These are phyloP conservation scores for Geotrichum siamense DNA, from an alignment of 1,139 yeast genomes.

Conservation along the genomic window DNA sequence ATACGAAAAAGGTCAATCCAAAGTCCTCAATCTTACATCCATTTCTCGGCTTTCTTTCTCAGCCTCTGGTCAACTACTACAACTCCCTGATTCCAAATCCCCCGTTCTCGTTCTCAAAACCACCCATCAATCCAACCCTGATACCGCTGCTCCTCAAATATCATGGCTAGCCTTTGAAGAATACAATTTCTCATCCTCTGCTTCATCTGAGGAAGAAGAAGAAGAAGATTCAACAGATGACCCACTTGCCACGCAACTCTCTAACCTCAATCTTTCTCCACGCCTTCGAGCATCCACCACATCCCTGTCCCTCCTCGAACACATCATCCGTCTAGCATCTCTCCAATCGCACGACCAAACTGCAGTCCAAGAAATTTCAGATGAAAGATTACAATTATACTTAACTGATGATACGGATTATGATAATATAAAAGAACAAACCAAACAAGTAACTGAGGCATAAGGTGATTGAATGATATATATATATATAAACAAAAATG, in stretches of 20 bases:
- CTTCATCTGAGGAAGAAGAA: constrained; percentile 21
- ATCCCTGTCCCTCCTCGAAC: constrained; percentile 58
- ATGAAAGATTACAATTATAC: constrained; percentile 60
- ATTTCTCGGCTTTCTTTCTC: constrained; percentile 58
- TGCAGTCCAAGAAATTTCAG: constrained; percentile 50
- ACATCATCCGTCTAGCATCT: constrained; percentile 53
- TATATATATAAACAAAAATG: too few species aligned
- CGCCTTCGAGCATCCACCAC: constrained; percentile 1
- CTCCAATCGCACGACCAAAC: constrained; percentile 57
- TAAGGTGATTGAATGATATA: too few species aligned
- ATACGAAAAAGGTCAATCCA: constrained; percentile 35
- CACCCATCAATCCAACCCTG: constrained; percentile 24
- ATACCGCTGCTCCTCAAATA: constrained; percentile 20
- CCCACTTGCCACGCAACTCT: constrained; percentile 2
- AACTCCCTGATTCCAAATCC: constrained; percentile 54
- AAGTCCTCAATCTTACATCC: constrained; percentile 38
- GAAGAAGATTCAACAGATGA: constrained; percentile 11
- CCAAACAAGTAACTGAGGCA: too few species aligned
- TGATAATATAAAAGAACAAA: too few species aligned
- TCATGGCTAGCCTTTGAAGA: constrained; percentile 54
- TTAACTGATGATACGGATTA: constrained; percentile 64
- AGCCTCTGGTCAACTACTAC: constrained; percentile 62
- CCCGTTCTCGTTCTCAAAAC: constrained; percentile 63
- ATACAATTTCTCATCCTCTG: constrained; percentile 27
- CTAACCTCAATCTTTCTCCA: not conserved